Conservation (phyloP, 331 rosid genomes). For the Quercus lobata region DNA sequence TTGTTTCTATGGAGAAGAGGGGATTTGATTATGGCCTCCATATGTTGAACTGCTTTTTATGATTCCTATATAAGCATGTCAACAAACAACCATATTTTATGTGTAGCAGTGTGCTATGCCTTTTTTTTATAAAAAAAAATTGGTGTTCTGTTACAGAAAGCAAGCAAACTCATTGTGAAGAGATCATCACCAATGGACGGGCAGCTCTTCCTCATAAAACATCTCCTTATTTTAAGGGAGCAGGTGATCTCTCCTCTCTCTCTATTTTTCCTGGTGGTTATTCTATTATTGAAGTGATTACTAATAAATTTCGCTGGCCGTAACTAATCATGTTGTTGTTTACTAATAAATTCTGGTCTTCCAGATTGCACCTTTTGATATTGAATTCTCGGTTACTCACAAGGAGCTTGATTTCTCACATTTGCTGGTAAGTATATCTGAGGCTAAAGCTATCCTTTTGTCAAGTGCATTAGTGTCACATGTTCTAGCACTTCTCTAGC, state of each 20-base stretch:
- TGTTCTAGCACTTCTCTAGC: not conserved
- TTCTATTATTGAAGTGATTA: slow-evolving; percentile 12
- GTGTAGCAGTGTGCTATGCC: not conserved
- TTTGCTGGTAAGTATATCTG: slow-evolving; percentile 76
- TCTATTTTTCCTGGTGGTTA: slow-evolving; percentile 2
- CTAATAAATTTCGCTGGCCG: not conserved
- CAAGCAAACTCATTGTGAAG: slow-evolving; percentile 85
- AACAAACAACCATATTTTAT: not conserved
- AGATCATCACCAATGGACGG: slow-evolving; percentile 96
- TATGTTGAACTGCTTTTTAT: slow-evolving; percentile 4
- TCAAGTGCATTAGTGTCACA: not conserved
- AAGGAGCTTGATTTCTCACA: slow-evolving; percentile 99
- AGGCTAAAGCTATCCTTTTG: slow-evolving; percentile 25
- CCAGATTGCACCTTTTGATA: slow-evolving; percentile 93
- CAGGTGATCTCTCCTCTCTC: slow-evolving; percentile 51
- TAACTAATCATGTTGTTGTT: not conserved
- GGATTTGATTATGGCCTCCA: slow-evolving; percentile 5
- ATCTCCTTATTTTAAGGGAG: slow-evolving; percentile 93
- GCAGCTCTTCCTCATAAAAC: slow-evolving; percentile 93
- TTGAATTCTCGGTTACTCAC: slow-evolving; percentile 92
- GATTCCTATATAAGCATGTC: slow-evolving; percentile 8
- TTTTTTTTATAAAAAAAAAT: slow-evolving; percentile 8
- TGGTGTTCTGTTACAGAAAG: slow-evolving; percentile 59
- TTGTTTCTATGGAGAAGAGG: not conserved
- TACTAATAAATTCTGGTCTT: slow-evolving; percentile 17